Percentiles rank a stretch among this genome's conserved stretches.
These are phyloP conservation scores for Penicillium odoratum DNA, from an alignment of 495 filamentous ascomycete genomes.

Conservation along the genomic window DNA sequence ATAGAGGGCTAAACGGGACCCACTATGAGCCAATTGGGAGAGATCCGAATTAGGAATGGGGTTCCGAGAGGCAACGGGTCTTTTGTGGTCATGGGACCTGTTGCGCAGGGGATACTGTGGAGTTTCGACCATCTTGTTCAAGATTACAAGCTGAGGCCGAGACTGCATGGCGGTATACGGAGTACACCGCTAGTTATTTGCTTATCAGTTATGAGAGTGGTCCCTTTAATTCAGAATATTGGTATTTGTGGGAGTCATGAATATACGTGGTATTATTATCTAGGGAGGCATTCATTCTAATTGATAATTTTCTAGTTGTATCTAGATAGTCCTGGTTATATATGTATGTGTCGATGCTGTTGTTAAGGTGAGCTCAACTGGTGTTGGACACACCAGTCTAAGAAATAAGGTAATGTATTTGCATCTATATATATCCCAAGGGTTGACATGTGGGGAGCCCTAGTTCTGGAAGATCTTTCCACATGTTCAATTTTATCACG, in stretches of 20 bases:
- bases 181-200: constrained; percentile 3
- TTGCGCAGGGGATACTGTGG: neutral
- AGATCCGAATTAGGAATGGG: constrained; percentile 9
- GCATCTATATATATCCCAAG: neutral
- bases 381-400: too few relatives aligned
- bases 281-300: too few relatives aligned
- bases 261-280: too few relatives aligned
- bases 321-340: too few relatives aligned
- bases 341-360: too few relatives aligned
- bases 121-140: neutral
- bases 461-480: neutral
- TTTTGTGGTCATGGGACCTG: neutral
- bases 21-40: constrained; percentile 1
- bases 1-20: neutral
- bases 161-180: neutral
- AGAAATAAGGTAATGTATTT: too few relatives aligned
- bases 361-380: too few relatives aligned
- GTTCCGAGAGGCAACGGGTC: constrained; percentile 9
- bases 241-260: too few relatives aligned
- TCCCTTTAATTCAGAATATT: too few relatives aligned
- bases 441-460: neutral
- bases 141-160: neutral
- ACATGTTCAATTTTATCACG: too few relatives aligned
- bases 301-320: too few relatives aligned
- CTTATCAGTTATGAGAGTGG: neutral